These are phyloP conservation scores for Rhexocercosporidium sp. DNA, from an alignment of 2,329 filamentous ascomycete genomes.

Conservation along the genomic window DNA sequence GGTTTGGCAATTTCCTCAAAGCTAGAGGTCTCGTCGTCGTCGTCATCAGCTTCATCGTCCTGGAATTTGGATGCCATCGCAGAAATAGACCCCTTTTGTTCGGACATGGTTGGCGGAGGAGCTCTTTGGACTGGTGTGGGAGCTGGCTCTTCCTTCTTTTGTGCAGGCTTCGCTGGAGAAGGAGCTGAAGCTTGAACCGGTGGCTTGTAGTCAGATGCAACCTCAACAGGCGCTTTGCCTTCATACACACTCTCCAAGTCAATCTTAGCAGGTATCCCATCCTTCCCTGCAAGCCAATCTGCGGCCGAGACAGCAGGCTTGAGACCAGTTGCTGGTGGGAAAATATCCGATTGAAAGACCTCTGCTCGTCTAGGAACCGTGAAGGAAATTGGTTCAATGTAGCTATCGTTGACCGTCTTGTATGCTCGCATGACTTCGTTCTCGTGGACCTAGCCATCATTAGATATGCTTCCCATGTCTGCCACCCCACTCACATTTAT, in stretches of 20 bases:
- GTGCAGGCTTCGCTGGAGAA: conserved; percentile 48
- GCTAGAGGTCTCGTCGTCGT: conserved; percentile 66
- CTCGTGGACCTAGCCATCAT: conserved; percentile 72
- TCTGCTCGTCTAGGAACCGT: conserved; percentile 93
- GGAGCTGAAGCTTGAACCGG: conserved; percentile 51
- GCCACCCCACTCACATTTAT: conserved; percentile 70
- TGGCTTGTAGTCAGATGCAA: conserved; percentile 72
- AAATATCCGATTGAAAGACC: conserved; percentile 97
- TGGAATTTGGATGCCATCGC: conserved; percentile 86
- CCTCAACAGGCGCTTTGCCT: conserved; percentile 78
- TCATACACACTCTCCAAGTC: conserved; percentile 93
- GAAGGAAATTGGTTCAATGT: conserved; percentile 97
- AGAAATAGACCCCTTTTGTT: conserved; percentile 87
- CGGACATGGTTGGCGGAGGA: conserved; percentile 73
- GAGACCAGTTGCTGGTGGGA: conserved; percentile 79
- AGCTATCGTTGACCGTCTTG: conserved; percentile 94
- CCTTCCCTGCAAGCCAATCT: conserved; percentile 89
- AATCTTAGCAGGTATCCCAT: conserved; percentile 85
- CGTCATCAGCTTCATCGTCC: conserved; percentile 69
- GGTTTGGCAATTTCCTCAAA: conserved; percentile 88
- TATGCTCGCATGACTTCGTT: conserved; percentile 95
- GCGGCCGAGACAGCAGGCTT: conserved; percentile 80
- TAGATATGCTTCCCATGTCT: conserved; percentile 25
- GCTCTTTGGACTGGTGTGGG: conserved; percentile 53
- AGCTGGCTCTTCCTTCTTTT: conserved; percentile 57